Evolutionary conservation across 2,329 filamentous ascomycete genomes (phyloP).

Genomic region (Pseudogymnoascus sp.): DNA sequence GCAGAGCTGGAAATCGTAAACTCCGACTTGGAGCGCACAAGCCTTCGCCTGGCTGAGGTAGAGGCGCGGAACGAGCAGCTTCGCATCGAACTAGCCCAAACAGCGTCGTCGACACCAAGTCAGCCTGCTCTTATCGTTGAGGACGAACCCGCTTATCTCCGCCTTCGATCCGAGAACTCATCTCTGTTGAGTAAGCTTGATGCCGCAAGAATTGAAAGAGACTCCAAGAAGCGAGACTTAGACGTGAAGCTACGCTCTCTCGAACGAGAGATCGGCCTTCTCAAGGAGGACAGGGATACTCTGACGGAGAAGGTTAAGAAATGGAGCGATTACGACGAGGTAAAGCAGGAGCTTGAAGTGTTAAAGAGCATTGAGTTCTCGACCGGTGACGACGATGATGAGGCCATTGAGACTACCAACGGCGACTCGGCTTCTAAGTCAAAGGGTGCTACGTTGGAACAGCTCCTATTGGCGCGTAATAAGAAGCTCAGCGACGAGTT

Average conservation of each 20-base stretch:
- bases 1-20: conserved; percentile 92
- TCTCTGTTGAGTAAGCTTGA: conserved; percentile 85
- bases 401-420: conserved; percentile 27
- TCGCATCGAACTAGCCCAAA: conserved; percentile 80
- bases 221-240: conserved; percentile 67
- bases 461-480: conserved; percentile 83
- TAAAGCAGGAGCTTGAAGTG: conserved; percentile 92
- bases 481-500: conserved; percentile 95
- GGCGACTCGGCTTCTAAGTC: conserved; percentile 47
- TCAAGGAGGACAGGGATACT: conserved; percentile 73
- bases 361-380: conserved; percentile 97
- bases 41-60: conserved; percentile 76
- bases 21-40: conserved; percentile 85
- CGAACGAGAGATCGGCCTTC: conserved; percentile 66
- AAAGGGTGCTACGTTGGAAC: conserved; percentile 77
- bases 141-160: conserved; percentile 82
- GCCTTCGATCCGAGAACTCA: conserved; percentile 86
- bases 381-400: conserved; percentile 74
- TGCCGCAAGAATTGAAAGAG: conserved; percentile 71
- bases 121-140: conserved; percentile 59
- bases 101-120: conserved; percentile 63
- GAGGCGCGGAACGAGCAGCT: conserved; percentile 93
- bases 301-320: conserved; percentile 76
- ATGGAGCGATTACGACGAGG: conserved; percentile 90
- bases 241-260: conserved; percentile 69